Conservation (phyloP, 257 asterid species). For the Solanum okadae region DNA sequence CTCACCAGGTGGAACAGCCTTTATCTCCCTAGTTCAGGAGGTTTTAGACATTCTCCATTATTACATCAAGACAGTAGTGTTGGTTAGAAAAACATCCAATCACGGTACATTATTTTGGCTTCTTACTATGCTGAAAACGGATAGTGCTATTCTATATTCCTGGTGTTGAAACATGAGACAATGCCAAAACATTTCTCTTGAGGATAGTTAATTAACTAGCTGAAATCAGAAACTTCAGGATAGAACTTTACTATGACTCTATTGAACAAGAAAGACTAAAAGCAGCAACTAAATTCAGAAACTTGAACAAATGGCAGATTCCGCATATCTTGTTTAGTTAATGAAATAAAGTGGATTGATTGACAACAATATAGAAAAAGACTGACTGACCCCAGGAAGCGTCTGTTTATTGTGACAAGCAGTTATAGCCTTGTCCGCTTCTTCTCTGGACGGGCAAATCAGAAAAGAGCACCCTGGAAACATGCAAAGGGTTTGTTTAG, state of each 20-base stretch:
- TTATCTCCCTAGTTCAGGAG: not conserved
- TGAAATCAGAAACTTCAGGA: not conserved
- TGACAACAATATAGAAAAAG: not conserved
- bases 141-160: not conserved
- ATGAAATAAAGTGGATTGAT: not conserved
- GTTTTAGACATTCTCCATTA: not conserved
- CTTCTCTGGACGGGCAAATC: slow-evolving; percentile 84
- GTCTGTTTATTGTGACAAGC: slow-evolving; percentile 84
- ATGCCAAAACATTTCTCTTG: not conserved
- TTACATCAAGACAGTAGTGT: not conserved
- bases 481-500: not conserved
- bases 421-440: slow-evolving; percentile 87
- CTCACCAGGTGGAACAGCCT: not conserved
- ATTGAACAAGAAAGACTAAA: not conserved
- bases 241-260: not conserved
- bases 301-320: not conserved
- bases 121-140: not conserved
- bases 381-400: slow-evolving; percentile 66
- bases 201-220: not conserved
- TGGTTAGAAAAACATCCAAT: not conserved
- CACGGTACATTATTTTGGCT: not conserved
- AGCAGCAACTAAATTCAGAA: not conserved
- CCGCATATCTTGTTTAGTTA: not conserved
- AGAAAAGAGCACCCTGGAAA: slow-evolving; percentile 74
- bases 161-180: not conserved